A percentile compares a stretch with the other conserved stretches of the same genome.
Evolutionary conservation across 345 rosid genomes (phyloP).

Genomic region (Gossypium longicalyx): DNA sequence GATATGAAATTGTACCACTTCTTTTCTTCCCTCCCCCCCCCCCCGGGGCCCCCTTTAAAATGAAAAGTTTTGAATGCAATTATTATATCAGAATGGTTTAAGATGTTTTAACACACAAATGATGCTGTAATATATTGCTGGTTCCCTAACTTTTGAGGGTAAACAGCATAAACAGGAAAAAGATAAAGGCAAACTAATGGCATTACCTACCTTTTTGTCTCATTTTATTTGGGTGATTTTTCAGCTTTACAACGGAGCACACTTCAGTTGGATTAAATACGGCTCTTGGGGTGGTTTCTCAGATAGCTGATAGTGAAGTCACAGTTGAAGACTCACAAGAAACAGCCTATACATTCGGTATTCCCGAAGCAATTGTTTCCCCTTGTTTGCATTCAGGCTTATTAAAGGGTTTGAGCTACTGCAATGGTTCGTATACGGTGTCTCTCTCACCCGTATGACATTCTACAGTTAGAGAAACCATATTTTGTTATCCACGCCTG

Average conservation of each 20-base stretch:
- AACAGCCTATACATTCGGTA: slow-evolving; percentile 27
- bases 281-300: slow-evolving; percentile 38
- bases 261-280: slow-evolving; percentile 68
- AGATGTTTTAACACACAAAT: background rate
- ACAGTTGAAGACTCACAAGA: slow-evolving; percentile 24
- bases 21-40: background rate
- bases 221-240: slow-evolving; percentile 15
- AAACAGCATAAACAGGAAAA: background rate
- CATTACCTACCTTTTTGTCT: background rate
- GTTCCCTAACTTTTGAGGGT: background rate
- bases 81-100: background rate
- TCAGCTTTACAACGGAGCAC: slow-evolving; percentile 70
- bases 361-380: slow-evolving; percentile 41
- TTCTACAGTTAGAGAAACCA: background rate
- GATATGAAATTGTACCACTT: background rate
- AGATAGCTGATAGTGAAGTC: slow-evolving; percentile 33
- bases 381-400: slow-evolving; percentile 52
- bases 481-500: background rate
- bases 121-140: background rate
- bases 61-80: background rate
- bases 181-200: background rate
- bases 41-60: too few species aligned
- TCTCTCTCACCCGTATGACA: slow-evolving; percentile 51
- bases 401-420: slow-evolving; percentile 65
- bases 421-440: slow-evolving; percentile 52